A percentile compares a stretch with the other conserved stretches of the same genome.
phyloP scores from a whole-genome alignment of 441 rosid genomes.

The Hura crepitans region DNA sequence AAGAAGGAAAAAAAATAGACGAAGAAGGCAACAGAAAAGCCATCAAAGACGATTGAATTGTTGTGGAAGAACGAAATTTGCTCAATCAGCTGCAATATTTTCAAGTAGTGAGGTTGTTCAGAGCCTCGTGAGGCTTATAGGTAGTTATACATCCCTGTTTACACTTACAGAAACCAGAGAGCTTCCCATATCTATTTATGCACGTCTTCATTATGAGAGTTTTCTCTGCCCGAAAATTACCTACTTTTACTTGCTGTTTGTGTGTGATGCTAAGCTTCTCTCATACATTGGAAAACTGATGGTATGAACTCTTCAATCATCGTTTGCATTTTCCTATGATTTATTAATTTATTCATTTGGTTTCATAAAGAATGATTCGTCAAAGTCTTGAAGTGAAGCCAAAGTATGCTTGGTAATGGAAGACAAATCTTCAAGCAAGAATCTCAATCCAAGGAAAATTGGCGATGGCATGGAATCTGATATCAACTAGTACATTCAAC shows the following conservation, averaged over 20 bases:
- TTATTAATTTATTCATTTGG: not conserved
- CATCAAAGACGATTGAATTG: not conserved
- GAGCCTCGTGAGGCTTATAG: not conserved
- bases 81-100: not conserved
- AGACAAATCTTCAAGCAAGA: not conserved
- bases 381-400: too few species aligned
- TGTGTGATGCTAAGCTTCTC: not conserved
- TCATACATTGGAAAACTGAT: not conserved
- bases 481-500: not conserved
- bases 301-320: not conserved
- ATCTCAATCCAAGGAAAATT: too few species aligned
- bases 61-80: not conserved
- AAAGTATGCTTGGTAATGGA: not conserved
- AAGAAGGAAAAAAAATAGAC: not conserved
- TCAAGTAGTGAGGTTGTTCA: not conserved
- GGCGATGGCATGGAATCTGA: not conserved
- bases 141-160: not conserved
- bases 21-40: not conserved
- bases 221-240: not conserved
- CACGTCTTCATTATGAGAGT: not conserved
- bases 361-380: not conserved
- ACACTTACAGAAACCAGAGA: not conserved
- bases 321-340: too few species aligned
- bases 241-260: not conserved
- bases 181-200: not conserved